These are phyloP conservation scores for Aspergillus floridensis DNA, from an alignment of 2,329 filamentous ascomycete genomes.

Conservation along the genomic window DNA sequence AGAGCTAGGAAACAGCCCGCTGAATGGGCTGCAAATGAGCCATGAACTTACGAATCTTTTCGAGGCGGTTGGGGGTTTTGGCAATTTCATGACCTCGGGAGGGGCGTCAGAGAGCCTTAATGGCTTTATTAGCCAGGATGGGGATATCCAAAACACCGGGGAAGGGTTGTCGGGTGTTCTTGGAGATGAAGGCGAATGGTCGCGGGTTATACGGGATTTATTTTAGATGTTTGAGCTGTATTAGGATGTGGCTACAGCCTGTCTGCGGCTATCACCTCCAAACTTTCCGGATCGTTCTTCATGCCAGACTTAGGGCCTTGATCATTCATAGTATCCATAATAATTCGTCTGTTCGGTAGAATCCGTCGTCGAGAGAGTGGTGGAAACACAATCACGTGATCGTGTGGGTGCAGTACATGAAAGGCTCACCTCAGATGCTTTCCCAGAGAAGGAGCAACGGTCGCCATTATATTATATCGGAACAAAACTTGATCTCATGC, in stretches of 20 bases:
- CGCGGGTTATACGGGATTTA: conserved; percentile 58
- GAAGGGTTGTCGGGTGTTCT: conserved; percentile 46
- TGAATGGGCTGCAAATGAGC: conserved; percentile 59
- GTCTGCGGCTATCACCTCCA: too few relatives aligned
- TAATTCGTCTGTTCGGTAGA: too few relatives aligned
- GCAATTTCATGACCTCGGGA: conserved; percentile 36
- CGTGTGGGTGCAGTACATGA: too few relatives aligned
- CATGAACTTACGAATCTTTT: conserved; percentile 63
- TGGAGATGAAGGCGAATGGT: conserved; percentile 59
- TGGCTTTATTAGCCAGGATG: conserved; percentile 38
- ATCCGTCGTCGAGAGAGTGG: too few relatives aligned
- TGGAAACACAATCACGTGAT: too few relatives aligned
- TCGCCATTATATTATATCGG: too few relatives aligned
- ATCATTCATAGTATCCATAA: too few relatives aligned
- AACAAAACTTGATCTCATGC: too few relatives aligned
- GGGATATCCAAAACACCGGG: conserved; percentile 43
- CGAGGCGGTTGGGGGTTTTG: conserved; percentile 59
- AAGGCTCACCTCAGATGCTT: too few relatives aligned
- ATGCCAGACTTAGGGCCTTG: too few relatives aligned
- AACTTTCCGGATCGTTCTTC: too few relatives aligned
- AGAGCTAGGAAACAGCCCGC: conserved; percentile 53
- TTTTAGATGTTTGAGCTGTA: conserved; percentile 42
- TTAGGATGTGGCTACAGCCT: not conserved
- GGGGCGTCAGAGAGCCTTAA: conserved; percentile 38
- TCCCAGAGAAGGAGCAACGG: too few relatives aligned